Evolutionary conservation across 2,329 filamentous ascomycete genomes (phyloP).

Genomic region (Penicillium sp.): DNA sequence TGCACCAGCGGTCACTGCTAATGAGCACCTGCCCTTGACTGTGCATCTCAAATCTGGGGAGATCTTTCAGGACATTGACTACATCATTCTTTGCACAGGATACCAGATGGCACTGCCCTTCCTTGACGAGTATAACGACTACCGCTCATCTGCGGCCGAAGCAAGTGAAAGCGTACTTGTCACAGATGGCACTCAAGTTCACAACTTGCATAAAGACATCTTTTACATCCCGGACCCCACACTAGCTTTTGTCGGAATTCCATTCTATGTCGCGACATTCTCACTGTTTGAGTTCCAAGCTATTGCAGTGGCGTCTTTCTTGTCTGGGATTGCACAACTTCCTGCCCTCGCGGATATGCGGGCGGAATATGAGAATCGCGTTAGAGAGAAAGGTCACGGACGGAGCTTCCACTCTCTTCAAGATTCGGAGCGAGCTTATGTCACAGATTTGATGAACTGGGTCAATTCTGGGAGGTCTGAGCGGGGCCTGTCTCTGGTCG

Average conservation of each 20-base stretch:
- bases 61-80: conserved; percentile 55
- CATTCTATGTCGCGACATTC: conserved; percentile 64
- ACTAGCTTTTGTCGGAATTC: conserved; percentile 61
- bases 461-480: conserved; percentile 28
- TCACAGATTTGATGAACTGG: conserved; percentile 35
- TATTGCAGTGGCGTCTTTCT: conserved; percentile 56
- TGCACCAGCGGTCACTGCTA: not conserved
- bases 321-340: conserved; percentile 50
- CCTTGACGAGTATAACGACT: conserved; percentile 50
- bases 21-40: conserved; percentile 47
- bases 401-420: conserved; percentile 39
- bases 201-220: conserved; percentile 67
- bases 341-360: conserved; percentile 44
- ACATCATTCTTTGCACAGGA: conserved; percentile 63
- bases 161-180: conserved; percentile 56
- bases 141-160: conserved; percentile 43
- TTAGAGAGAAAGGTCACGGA: conserved; percentile 30
- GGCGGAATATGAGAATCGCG: conserved; percentile 28
- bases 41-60: conserved; percentile 54
- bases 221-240: conserved; percentile 67
- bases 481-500: conserved; percentile 22
- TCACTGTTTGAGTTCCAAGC: conserved; percentile 68
- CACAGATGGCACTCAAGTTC: conserved; percentile 59
- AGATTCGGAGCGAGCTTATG: conserved; percentile 35
- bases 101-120: conserved; percentile 67